Evolutionary conservation across 2,329 filamentous ascomycete genomes (phyloP).

Genomic region (Colletotrichum aenigma): DNA sequence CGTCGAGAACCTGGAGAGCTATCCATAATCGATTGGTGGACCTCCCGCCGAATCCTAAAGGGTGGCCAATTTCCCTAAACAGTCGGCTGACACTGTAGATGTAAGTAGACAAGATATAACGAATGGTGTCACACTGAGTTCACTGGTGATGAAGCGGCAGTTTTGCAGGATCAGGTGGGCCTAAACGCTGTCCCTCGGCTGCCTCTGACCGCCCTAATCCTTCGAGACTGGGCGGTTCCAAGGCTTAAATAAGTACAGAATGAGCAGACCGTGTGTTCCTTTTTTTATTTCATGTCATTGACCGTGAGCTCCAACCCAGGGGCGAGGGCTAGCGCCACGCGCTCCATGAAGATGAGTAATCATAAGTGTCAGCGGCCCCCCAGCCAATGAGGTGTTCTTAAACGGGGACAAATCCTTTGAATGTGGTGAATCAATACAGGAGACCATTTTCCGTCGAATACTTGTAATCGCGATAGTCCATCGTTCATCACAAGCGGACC

Average conservation of each 20-base stretch:
- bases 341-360: neutral
- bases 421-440: neutral
- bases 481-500: neutral
- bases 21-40: neutral
- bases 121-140: neutral
- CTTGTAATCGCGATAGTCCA: neutral
- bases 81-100: neutral
- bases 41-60: neutral
- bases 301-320: neutral
- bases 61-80: neutral
- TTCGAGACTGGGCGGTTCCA: neutral
- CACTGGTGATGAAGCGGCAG: neutral
- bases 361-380: neutral
- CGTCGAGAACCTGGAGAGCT: neutral
- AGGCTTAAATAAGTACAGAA: neutral
- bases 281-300: neutral
- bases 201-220: neutral
- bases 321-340: neutral
- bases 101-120: neutral
- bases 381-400: neutral
- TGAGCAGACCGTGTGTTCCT: neutral
- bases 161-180: neutral
- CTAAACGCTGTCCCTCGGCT: neutral
- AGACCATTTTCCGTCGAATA: neutral
- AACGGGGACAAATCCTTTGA: neutral